Conservation (phyloP, 306 rosid species). For the Abrus precatorius region DNA sequence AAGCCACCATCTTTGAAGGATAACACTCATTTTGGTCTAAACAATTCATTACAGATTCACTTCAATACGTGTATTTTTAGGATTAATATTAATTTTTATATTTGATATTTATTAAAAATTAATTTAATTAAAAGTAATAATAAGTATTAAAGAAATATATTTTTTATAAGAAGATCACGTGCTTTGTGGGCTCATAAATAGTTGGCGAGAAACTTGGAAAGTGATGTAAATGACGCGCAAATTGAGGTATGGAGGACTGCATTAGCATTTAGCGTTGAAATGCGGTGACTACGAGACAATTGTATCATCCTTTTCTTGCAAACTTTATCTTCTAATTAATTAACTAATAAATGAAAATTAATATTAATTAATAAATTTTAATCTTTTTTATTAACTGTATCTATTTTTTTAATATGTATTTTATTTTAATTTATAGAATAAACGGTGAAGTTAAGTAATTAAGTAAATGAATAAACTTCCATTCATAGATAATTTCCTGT, state of each 20-base stretch:
- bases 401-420: too few species aligned
- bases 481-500: too few species aligned
- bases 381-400: too few species aligned
- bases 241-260: slow-evolving; percentile 3
- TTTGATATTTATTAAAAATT: neutral
- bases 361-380: too few species aligned
- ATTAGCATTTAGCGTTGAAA: neutral
- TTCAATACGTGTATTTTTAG: neutral
- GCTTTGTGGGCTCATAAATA: neutral
- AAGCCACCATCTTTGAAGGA: too few species aligned
- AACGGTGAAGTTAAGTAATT: too few species aligned
- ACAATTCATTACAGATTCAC: neutral
- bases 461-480: too few species aligned
- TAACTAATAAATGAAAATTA: too few species aligned
- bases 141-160: too few species aligned
- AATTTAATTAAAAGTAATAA: neutral
- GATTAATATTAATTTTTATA: too few species aligned
- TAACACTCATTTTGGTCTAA: neutral
- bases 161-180: neutral
- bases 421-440: too few species aligned
- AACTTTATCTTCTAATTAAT: neutral
- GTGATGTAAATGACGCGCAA: slow-evolving; percentile 7
- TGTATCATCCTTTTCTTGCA: neutral
- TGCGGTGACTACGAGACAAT: neutral
- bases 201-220: neutral